These are phyloP conservation scores for Colletotrichum sansevieriae DNA, from an alignment of 2,329 filamentous ascomycete genomes.

Conservation along the genomic window DNA sequence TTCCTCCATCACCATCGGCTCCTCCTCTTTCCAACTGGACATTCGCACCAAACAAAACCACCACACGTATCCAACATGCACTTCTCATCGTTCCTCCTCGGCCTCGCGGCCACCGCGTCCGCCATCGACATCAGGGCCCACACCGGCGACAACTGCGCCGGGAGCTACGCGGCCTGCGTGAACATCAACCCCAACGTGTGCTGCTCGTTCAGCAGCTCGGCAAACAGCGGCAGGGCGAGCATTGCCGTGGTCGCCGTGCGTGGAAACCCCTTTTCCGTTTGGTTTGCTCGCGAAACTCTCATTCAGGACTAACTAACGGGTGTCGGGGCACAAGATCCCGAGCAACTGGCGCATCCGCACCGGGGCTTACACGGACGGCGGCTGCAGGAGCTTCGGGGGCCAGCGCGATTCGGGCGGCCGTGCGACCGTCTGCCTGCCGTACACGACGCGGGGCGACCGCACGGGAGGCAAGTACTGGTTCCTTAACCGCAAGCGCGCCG, in stretches of 20 bases:
- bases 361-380: slow-evolving; percentile 15
- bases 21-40: background rate
- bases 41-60: slow-evolving; percentile 7
- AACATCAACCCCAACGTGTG: slow-evolving; percentile 35
- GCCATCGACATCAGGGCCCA: slow-evolving; percentile 31
- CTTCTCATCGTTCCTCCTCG: slow-evolving; percentile 8
- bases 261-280: slow-evolving; percentile 2
- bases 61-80: slow-evolving; percentile 13
- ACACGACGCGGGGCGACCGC: slow-evolving; percentile 28
- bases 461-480: slow-evolving; percentile 30
- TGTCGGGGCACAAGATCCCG: slow-evolving; percentile 21
- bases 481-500: slow-evolving; percentile 27
- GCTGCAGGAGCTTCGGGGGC: background rate
- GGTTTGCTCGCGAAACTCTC: background rate
- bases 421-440: slow-evolving; percentile 12
- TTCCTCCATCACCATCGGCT: slow-evolving; percentile 6
- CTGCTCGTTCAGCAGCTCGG: slow-evolving; percentile 23
- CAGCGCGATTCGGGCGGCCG: slow-evolving; percentile 3
- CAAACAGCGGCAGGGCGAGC: slow-evolving; percentile 8
- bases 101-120: slow-evolving; percentile 21
- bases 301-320: background rate
- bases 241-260: slow-evolving; percentile 22
- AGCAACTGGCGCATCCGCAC: slow-evolving; percentile 30
- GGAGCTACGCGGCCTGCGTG: background rate
- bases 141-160: background rate